These are phyloP conservation scores for Platismatia glauca DNA, from an alignment of 495 filamentous ascomycete species.

Conservation along the genomic window DNA sequence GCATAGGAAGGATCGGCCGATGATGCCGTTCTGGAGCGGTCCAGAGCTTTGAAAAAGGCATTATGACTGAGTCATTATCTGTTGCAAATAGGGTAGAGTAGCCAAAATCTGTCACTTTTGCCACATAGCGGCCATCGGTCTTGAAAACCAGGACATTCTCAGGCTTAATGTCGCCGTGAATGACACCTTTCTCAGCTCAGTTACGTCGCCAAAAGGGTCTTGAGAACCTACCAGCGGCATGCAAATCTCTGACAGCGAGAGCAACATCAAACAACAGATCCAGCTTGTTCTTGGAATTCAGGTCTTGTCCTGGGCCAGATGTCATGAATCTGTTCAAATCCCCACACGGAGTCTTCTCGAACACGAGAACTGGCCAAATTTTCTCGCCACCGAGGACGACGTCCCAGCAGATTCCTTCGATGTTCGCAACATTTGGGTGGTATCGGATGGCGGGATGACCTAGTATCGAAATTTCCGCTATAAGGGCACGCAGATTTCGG, in stretches of 20 bases:
- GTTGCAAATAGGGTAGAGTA: constrained; percentile 4
- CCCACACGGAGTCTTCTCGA: constrained; percentile 16
- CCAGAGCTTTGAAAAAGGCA: constrained; percentile 3
- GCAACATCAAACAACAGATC: constrained; percentile 17
- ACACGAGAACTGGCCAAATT: too few species aligned
- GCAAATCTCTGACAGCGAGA: constrained; percentile 20
- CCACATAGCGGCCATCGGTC: not conserved
- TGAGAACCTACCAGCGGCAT: constrained; percentile 17
- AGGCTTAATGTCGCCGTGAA: constrained; percentile 8
- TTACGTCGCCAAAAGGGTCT: not conserved
- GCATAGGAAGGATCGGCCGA: not conserved
- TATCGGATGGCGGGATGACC: too few species aligned
- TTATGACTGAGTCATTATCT: not conserved
- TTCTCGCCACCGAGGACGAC: too few species aligned
- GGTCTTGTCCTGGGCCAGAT: constrained; percentile 2
- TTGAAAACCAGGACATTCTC: not conserved
- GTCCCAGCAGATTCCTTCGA: too few species aligned
- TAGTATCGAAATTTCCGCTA: not conserved
- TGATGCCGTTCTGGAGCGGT: constrained; percentile 8
- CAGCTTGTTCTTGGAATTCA: constrained; percentile 16
- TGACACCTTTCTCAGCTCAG: not conserved
- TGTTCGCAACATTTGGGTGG: too few species aligned
- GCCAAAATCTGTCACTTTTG: too few species aligned
- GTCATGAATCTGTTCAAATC: constrained; percentile 20
- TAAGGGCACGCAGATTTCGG: not conserved